phyloP scores from a whole-genome alignment of 192 early-diverging fungal genomes.

The Nowakowskiella sp. region DNA sequence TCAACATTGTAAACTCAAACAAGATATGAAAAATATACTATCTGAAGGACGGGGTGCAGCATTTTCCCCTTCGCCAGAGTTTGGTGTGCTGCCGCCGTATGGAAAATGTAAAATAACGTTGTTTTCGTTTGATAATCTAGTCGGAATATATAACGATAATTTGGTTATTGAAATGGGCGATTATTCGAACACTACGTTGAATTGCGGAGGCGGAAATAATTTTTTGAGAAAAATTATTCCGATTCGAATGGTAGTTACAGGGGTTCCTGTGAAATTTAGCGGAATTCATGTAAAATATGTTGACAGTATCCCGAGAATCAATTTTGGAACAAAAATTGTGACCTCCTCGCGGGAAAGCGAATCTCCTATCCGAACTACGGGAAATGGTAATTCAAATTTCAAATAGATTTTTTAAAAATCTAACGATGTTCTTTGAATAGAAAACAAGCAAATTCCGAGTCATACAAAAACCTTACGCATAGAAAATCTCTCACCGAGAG shows the following conservation, averaged over 20 bases:
- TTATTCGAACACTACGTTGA: too few relatives aligned
- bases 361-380: neutral
- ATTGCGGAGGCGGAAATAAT: too few relatives aligned
- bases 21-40: constrained; percentile 34
- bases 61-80: constrained; percentile 32
- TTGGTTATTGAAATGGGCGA: constrained; percentile 31
- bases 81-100: constrained; percentile 32
- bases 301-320: constrained; percentile 26
- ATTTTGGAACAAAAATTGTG: constrained; percentile 40
- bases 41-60: constrained; percentile 43
- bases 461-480: constrained; percentile 25
- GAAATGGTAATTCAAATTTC: neutral
- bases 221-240: constrained; percentile 23
- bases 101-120: constrained; percentile 30
- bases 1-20: constrained; percentile 24
- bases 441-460: constrained; percentile 1
- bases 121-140: constrained; percentile 42
- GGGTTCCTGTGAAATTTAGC: constrained; percentile 37
- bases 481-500: constrained; percentile 42
- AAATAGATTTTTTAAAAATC: neutral
- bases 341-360: constrained; percentile 1
- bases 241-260: constrained; percentile 34
- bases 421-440: neutral
- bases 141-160: constrained; percentile 34
- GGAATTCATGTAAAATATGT: constrained; percentile 32